Base-by-base conservation (phyloP, 164 flowering plant species). In the Magnolia sinica region DNA sequence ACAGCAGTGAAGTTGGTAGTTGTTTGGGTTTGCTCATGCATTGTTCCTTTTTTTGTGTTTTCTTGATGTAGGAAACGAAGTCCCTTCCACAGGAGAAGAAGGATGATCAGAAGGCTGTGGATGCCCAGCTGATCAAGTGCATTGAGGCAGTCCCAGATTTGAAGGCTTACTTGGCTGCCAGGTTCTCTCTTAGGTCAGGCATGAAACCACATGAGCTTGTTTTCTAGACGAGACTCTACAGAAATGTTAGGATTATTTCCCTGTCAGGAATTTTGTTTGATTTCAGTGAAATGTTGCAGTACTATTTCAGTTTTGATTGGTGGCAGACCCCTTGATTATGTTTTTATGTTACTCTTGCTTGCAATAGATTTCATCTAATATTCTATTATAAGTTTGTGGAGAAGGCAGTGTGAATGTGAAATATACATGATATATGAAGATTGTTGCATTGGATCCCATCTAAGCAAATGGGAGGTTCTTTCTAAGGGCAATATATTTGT, bases 171-270 rank as follows among this genome's bases (percentile, higher is more conserved):
- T 70, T 92, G 76, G 87, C 84, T 18, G 87, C 94, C 2, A 87
- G 94, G 75, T 92, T 92, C 45, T 78, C 76, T 22, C 80, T 78
- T 90, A 74, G 77, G 85, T 81, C 89, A 49, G 91, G 94, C 87
- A 89, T 89, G 93, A 91, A 91, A 76, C 96, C 96, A 23, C 96
- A 90, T 81, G 90, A 88, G 82, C 91, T 90, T 58, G 91, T 88
- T 50, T 91, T 91, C 76, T 91, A 88, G 82, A 70, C 16, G 61
- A 61, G 14, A 74, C 19, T 22, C 45, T 50, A n/a, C 3, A 22
- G 11, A 11, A 9, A 51, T 14, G n/a, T 49, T 49, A 50, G 14
- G 49, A 18, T 37, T 11, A 13, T 14, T 59, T 55, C 11, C 29
- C 20, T 16, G 18, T 37, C 45, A 37, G 50, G 71, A 14, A 16